Evolutionary conservation across 768 basidiomycete genomes (phyloP).

Genomic region (Hebeloma cylindrosporum): DNA sequence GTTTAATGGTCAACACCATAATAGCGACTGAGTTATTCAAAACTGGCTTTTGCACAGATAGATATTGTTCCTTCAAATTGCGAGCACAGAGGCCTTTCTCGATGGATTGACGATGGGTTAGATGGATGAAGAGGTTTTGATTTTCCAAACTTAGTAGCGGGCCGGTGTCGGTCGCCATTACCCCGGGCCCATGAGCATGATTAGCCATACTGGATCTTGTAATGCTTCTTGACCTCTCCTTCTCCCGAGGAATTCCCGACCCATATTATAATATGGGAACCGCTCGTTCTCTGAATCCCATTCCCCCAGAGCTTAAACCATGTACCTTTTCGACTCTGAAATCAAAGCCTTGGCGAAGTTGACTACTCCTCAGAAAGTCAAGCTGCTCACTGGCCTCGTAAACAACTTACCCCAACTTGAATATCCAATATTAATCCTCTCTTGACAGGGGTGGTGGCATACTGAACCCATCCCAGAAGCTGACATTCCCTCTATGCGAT

Average conservation of each 20-base stretch:
- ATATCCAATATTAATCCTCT: neutral
- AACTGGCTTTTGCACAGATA: too few relatives aligned
- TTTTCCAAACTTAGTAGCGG: slow-evolving; percentile 1
- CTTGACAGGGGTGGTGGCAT: slow-evolving; percentile 46
- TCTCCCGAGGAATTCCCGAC: slow-evolving; percentile 2
- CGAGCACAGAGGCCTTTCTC: too few relatives aligned
- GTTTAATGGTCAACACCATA: slow-evolving; percentile 27
- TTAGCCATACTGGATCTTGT: too few relatives aligned
- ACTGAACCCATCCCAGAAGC: slow-evolving; percentile 41
- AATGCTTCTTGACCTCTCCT: neutral
- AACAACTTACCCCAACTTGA: slow-evolving; percentile 4
- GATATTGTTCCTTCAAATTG: too few relatives aligned
- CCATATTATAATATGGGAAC: neutral
- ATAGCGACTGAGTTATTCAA: slow-evolving; percentile 7
- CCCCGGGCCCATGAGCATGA: too few relatives aligned
- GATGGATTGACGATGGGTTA: slow-evolving; percentile 33
- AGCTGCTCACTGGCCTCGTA: slow-evolving; percentile 43
- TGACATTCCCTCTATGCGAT: slow-evolving; percentile 41
- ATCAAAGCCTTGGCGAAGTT: slow-evolving; percentile 39
- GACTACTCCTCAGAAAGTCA: slow-evolving; percentile 41
- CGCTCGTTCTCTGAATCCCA: neutral
- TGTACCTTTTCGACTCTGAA: slow-evolving; percentile 29
- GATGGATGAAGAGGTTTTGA: slow-evolving; percentile 28
- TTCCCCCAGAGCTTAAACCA: neutral
- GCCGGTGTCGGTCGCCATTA: too few relatives aligned